These are phyloP conservation scores for Panus rudis DNA, from an alignment of 768 basidiomycete genomes.

Conservation along the genomic window DNA sequence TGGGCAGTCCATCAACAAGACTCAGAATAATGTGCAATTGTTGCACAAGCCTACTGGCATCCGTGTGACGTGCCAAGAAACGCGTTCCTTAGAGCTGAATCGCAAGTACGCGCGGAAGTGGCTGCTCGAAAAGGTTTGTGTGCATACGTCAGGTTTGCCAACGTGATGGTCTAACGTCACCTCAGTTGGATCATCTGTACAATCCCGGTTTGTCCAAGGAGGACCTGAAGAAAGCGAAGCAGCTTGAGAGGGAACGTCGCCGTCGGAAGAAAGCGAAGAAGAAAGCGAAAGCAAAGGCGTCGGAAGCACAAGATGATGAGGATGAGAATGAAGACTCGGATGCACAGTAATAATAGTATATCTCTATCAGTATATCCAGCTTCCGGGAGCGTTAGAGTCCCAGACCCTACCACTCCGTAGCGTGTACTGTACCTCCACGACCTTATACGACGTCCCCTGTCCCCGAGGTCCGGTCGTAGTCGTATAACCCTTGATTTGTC, in stretches of 20 bases:
- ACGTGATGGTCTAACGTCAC: not conserved
- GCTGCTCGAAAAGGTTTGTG: slow-evolving; percentile 61
- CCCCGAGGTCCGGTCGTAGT: too few species aligned
- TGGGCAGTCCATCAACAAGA: slow-evolving; percentile 97
- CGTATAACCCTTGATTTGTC: too few species aligned
- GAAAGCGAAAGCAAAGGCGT: slow-evolving; percentile 34
- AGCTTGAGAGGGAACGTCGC: slow-evolving; percentile 68
- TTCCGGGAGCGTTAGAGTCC: too few species aligned
- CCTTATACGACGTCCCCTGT: too few species aligned
- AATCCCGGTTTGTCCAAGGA: slow-evolving; percentile 77
- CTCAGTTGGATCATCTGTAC: slow-evolving; percentile 58
- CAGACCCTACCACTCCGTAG: too few species aligned
- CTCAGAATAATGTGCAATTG: slow-evolving; percentile 84
- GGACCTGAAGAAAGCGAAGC: slow-evolving; percentile 61
- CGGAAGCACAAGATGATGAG: slow-evolving; percentile 7
- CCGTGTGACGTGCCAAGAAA: slow-evolving; percentile 83
- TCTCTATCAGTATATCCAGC: too few species aligned
- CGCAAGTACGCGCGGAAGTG: slow-evolving; percentile 67
- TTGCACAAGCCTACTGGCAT: slow-evolving; percentile 85
- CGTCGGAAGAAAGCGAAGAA: slow-evolving; percentile 76
- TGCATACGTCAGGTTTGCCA: too few species aligned
- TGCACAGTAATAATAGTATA: not conserved
- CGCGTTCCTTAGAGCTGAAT: slow-evolving; percentile 77
- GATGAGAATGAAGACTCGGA: slow-evolving; percentile 9
- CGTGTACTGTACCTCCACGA: too few species aligned